phyloP scores from a whole-genome alignment of 169 alveolate species.

The Cyclospora cayetanensis region DNA sequence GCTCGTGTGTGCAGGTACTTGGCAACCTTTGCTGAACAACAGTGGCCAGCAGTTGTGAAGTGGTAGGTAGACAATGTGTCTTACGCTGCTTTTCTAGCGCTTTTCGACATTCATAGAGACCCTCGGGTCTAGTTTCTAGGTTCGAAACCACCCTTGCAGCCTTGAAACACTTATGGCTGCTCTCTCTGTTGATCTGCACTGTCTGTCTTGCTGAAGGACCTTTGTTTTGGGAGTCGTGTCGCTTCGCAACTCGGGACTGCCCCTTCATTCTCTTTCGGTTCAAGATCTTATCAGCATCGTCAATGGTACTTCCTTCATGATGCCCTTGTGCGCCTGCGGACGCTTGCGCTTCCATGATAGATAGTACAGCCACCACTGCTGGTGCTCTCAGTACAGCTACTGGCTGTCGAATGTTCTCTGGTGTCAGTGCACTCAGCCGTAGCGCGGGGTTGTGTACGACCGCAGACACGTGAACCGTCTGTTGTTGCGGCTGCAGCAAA shows the following conservation, averaged over 20 bases:
- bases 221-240: slow-evolving; percentile 46
- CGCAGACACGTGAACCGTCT: too few relatives aligned
- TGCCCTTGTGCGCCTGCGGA: not conserved
- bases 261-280: slow-evolving; percentile 46
- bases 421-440: too few relatives aligned
- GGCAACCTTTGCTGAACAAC: slow-evolving; percentile 34
- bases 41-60: slow-evolving; percentile 68
- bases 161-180: not conserved
- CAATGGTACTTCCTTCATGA: slow-evolving; percentile 9
- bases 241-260: slow-evolving; percentile 31
- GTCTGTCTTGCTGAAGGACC: slow-evolving; percentile 5
- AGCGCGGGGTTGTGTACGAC: too few relatives aligned
- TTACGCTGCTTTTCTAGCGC: not conserved
- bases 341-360: not conserved
- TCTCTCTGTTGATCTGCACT: not conserved
- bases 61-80: slow-evolving; percentile 18
- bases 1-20: slow-evolving; percentile 14
- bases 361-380: not conserved
- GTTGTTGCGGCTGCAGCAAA: slow-evolving; percentile 50
- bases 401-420: too few relatives aligned
- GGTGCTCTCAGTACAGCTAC: too few relatives aligned
- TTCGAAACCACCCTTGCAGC: not conserved
- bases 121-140: not conserved
- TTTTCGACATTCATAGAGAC: not conserved
- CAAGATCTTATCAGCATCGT: slow-evolving; percentile 53